Evolutionary conservation across 257 asterid species (phyloP).

Genomic region (Haberlea rhodopensis): DNA sequence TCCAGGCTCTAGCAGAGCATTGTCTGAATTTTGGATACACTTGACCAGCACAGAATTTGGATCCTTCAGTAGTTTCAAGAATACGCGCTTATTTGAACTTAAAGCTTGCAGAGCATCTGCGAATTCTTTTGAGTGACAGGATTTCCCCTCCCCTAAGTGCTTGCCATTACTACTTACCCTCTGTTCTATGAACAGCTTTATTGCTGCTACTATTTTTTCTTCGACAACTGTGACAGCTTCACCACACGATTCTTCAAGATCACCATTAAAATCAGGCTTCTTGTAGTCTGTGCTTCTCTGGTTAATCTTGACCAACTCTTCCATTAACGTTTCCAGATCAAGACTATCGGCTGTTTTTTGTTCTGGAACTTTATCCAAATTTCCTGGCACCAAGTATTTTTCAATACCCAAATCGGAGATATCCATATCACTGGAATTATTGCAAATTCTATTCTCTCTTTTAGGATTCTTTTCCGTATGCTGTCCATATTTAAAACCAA

Average conservation of each 20-base stretch:
- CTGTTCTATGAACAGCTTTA: constrained; percentile 59
- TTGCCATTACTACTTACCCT: constrained; percentile 34
- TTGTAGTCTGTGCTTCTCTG: constrained; percentile 29
- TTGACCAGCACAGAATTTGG: constrained; percentile 51
- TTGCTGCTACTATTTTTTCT: constrained; percentile 63
- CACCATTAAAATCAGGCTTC: constrained; percentile 33
- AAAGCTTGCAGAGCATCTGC: constrained; percentile 40
- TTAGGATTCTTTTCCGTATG: constrained; percentile 39
- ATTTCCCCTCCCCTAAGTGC: constrained; percentile 47
- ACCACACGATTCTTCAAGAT: constrained; percentile 35
- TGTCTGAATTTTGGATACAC: constrained; percentile 50
- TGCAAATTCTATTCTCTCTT: constrained; percentile 37
- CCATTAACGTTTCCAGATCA: constrained; percentile 54
- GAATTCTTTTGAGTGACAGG: constrained; percentile 43
- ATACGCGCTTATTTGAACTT: constrained; percentile 48
- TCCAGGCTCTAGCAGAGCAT: constrained; percentile 34
- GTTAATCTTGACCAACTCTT: constrained; percentile 42
- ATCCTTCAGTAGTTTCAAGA: constrained; percentile 64
- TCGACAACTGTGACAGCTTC: constrained; percentile 34
- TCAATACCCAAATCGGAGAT: constrained; percentile 38
- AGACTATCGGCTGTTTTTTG: constrained; percentile 34
- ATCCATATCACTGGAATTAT: constrained; percentile 44
- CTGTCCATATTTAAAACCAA: constrained; percentile 31
- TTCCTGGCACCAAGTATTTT: constrained; percentile 30
- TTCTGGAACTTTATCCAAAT: constrained; percentile 27